phyloP scores from a whole-genome alignment of 352 stramenopile genomes.

The Globisporangium viniferum region DNA sequence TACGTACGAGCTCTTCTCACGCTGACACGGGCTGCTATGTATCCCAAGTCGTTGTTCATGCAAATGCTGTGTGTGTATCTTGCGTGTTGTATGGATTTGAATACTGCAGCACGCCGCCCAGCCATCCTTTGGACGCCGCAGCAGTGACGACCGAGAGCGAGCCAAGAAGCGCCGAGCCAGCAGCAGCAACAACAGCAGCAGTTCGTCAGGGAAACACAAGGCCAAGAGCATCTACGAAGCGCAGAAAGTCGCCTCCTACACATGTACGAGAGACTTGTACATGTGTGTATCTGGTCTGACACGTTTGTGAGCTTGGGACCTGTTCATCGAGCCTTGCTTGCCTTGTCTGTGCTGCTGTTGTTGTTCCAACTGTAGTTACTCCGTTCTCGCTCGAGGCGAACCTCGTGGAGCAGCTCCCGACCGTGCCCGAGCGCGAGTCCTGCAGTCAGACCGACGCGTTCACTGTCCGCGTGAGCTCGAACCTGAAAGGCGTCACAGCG shows the following conservation, averaged over 20 bases:
- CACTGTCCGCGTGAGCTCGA: constrained; percentile 26
- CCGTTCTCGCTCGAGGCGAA: constrained; percentile 56
- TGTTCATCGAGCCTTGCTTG: background rate
- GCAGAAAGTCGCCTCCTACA: constrained; percentile 27
- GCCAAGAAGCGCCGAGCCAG: constrained; percentile 27
- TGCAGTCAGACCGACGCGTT: constrained; percentile 78
- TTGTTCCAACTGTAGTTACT: constrained; percentile 28
- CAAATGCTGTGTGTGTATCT: no score
- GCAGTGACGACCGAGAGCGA: constrained; percentile 29
- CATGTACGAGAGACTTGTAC: constrained; percentile 25
- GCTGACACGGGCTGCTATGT: background rate
- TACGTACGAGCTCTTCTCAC: constrained; percentile 26
- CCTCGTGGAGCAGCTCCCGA: constrained; percentile 54
- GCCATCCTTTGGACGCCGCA: constrained; percentile 11
- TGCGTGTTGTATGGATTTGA: no score
- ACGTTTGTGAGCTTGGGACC: background rate
- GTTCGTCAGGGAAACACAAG: constrained; percentile 19
- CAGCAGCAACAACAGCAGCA: background rate
- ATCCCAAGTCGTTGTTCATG: background rate
- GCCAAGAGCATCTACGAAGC: constrained; percentile 33
- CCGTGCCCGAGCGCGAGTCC: constrained; percentile 32
- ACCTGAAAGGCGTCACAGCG: constrained; percentile 31
- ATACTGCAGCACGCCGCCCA: constrained; percentile 7
- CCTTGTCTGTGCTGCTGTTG: background rate
- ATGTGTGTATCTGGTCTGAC: background rate